These are phyloP conservation scores for Boletus sensibilis DNA, from an alignment of 768 basidiomycete species.

Conservation along the genomic window DNA sequence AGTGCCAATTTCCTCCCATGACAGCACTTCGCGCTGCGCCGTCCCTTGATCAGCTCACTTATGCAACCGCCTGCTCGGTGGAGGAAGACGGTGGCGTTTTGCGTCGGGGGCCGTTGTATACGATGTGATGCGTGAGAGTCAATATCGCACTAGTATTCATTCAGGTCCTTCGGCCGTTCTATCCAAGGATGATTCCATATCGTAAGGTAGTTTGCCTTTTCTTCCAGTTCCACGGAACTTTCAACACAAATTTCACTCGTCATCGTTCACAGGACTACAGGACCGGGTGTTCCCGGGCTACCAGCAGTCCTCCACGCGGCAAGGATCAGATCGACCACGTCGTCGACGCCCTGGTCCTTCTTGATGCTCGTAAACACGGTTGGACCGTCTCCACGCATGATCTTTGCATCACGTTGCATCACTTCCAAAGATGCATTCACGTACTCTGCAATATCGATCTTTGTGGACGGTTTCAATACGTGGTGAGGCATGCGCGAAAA, in stretches of 20 bases:
- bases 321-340: conserved; percentile 76
- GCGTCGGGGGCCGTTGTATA: neutral
- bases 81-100: neutral
- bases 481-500: neutral
- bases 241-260: neutral
- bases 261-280: conserved; percentile 27
- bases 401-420: conserved; percentile 89
- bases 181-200: conserved; percentile 2
- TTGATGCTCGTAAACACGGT: conserved; percentile 89
- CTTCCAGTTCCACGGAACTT: neutral
- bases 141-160: neutral
- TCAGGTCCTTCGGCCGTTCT: conserved; percentile 6
- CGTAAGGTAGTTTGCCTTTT: neutral
- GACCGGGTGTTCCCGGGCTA: conserved; percentile 59
- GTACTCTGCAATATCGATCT: conserved; percentile 93
- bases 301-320: conserved; percentile 88
- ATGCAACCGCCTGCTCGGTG: neutral
- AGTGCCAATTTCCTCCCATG: neutral
- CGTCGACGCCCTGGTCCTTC: conserved; percentile 73
- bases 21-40: neutral
- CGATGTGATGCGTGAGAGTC: conserved; percentile 8
- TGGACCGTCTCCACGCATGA: conserved; percentile 94
- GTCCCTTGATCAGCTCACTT: conserved; percentile 6
- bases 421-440: conserved; percentile 92
- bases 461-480: conserved; percentile 2